These are phyloP conservation scores for Coniochaeta sp. DNA, from an alignment of 2,329 filamentous ascomycete genomes.

Conservation along the genomic window DNA sequence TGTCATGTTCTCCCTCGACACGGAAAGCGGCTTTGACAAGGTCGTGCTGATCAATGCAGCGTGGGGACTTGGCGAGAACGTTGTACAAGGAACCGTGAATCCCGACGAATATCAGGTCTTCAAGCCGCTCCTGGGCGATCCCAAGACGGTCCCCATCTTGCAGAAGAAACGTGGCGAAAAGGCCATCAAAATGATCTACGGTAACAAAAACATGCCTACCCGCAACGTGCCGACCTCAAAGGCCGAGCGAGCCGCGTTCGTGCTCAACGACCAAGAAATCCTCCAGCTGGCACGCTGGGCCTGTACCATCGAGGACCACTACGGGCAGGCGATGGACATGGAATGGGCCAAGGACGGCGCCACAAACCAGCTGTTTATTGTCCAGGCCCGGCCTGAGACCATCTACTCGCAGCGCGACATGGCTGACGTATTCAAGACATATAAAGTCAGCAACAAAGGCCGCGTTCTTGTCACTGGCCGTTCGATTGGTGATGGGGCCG, in stretches of 20 bases:
- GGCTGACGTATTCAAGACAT: slow-evolving; percentile 21
- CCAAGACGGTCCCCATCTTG: slow-evolving; percentile 21
- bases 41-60: slow-evolving; percentile 27
- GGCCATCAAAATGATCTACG: slow-evolving; percentile 25
- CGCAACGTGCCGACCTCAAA: slow-evolving; percentile 28
- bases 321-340: slow-evolving; percentile 28
- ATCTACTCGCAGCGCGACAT: slow-evolving; percentile 24
- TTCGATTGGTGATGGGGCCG: slow-evolving; percentile 24
- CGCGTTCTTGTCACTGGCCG: slow-evolving; percentile 19
- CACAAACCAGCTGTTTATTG: slow-evolving; percentile 22
- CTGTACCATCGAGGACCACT: slow-evolving; percentile 26
- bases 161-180: slow-evolving; percentile 27
- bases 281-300: slow-evolving; percentile 27
- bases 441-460: slow-evolving; percentile 21
- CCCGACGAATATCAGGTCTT: slow-evolving; percentile 31
- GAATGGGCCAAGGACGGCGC: slow-evolving; percentile 29
- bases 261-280: slow-evolving; percentile 24
- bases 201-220: slow-evolving; percentile 18
- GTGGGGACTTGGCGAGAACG: slow-evolving; percentile 30
- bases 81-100: slow-evolving; percentile 28
- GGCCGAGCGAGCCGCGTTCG: slow-evolving; percentile 22
- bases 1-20: slow-evolving; percentile 32
- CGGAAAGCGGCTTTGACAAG: slow-evolving; percentile 29
- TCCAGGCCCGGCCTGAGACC: slow-evolving; percentile 28
- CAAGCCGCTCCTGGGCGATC: slow-evolving; percentile 23